Evolutionary conservation across 352 stramenopile species (phyloP), one percentile per base, ranked within the genome.

Genomic region (Phytophthora boehmeriae): DNA sequence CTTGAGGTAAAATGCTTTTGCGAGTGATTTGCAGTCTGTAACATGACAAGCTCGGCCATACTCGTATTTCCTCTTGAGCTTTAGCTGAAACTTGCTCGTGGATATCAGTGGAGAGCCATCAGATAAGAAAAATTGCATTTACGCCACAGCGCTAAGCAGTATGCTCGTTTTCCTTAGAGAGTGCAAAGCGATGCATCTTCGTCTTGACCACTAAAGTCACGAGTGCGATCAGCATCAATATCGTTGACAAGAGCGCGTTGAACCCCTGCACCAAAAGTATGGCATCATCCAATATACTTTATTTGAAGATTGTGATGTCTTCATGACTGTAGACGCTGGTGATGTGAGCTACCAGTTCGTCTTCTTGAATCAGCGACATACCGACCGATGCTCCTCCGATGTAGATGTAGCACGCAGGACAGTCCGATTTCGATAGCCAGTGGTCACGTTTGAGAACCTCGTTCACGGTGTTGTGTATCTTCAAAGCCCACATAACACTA

Each of bases 381-480:
- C 50, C 57, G 9, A 59, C 61, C 19, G 62, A 36, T 8, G 22
- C 49, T 22, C 56, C 50, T 11, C 50, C 63, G 11, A 67, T 71
- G 19, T 71, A 49, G 23, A 71, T 71, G 51, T 83, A 89, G 51
- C 80, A 89, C 8, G 72, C 45, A 3, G 66, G 49, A 57, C 80
- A 89, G 19, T 59, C 50, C 20, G 56, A 55, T 25, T 73, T 57
- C 0, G 63, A 68, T 16, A 78, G 83, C 75, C 80, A 92, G 27
- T 88, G 75, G 1, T 52, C 57, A 36, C 85, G 79, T 25, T 88
- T 75, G 1, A 78, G 80, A 25, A 83, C 66, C 39, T 77, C 78
- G 69, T 93, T 93, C 16, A 93, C 84, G 25, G 70, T 73, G 59
- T 89, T 90, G 66, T 93, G 84, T 82, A 91, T 90, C 16, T 70